Evolutionary conservation across 2,329 filamentous ascomycete species (phyloP).

Genomic region (Verticillium dahliae): DNA sequence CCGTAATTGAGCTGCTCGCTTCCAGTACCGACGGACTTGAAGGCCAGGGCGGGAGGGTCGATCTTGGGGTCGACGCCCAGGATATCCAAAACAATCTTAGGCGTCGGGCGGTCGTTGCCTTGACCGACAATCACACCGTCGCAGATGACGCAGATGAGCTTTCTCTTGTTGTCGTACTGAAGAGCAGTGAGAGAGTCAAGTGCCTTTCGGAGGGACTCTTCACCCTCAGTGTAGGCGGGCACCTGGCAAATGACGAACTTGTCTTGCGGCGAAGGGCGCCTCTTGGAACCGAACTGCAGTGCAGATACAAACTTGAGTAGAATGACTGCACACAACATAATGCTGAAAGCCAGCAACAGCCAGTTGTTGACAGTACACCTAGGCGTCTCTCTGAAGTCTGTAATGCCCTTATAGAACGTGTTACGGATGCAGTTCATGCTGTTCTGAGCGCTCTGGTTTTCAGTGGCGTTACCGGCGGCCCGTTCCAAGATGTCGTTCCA

Average conservation of each 20-base stretch:
- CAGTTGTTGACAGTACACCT: slow-evolving; percentile 87
- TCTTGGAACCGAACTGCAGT: slow-evolving; percentile 87
- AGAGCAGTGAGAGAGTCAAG: slow-evolving; percentile 90
- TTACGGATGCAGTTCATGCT: slow-evolving; percentile 77
- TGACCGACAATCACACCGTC: slow-evolving; percentile 95
- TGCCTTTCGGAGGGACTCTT: slow-evolving; percentile 88
- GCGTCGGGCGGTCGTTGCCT: slow-evolving; percentile 92
- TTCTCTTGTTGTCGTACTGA: slow-evolving; percentile 97
- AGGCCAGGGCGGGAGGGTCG: slow-evolving; percentile 87
- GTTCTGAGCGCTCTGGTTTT: slow-evolving; percentile 47
- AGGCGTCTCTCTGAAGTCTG: slow-evolving; percentile 73
- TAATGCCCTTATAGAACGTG: slow-evolving; percentile 73
- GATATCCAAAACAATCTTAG: slow-evolving; percentile 96
- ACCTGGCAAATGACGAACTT: slow-evolving; percentile 99
- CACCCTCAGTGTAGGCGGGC: slow-evolving; percentile 94
- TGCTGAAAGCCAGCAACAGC: slow-evolving; percentile 79
- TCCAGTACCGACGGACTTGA: slow-evolving; percentile 85
- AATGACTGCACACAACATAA: slow-evolving; percentile 76
- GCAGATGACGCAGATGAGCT: slow-evolving; percentile 92
- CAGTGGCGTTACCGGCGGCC: slow-evolving; percentile 43
- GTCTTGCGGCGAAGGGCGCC: slow-evolving; percentile 82
- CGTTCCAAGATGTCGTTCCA: slow-evolving; percentile 51
- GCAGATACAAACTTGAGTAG: slow-evolving; percentile 85
- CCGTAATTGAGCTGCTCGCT: slow-evolving; percentile 95
- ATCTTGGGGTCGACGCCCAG: slow-evolving; percentile 95